Conservation (phyloP, 768 basidiomycete species). For the Trametes villosa region DNA sequence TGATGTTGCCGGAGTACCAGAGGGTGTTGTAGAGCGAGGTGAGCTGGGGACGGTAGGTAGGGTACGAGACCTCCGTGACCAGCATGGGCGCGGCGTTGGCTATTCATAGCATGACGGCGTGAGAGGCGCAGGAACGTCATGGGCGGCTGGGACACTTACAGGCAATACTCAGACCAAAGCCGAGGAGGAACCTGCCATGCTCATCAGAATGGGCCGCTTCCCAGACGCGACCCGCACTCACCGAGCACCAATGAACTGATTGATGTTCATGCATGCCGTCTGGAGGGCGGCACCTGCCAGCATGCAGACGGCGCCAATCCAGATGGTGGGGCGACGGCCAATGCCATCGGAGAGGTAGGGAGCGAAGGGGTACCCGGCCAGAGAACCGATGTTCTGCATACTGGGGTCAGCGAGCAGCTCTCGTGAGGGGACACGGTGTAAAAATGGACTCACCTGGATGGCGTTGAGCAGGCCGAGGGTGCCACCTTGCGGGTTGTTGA, state of each 20-base stretch:
- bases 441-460: conserved; percentile 58
- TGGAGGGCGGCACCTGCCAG: conserved; percentile 68
- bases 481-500: conserved; percentile 56
- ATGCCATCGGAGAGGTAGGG: conserved; percentile 75
- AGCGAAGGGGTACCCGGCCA: conserved; percentile 71
- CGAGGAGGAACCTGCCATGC: conserved; percentile 60
- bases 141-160: conserved; percentile 37
- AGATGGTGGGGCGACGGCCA: conserved; percentile 68
- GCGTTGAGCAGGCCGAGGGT: conserved; percentile 73
- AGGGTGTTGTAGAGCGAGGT: conserved; percentile 83
- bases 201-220: background rate
- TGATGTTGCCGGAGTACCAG: conserved; percentile 84
- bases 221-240: conserved; percentile 32
- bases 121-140: conserved; percentile 23
- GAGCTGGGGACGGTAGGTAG: conserved; percentile 76
- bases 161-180: conserved; percentile 77
- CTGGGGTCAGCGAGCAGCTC: background rate
- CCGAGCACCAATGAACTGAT: conserved; percentile 84
- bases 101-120: conserved; percentile 32
- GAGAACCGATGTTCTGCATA: conserved; percentile 68
- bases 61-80: conserved; percentile 87
- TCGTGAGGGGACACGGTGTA: background rate
- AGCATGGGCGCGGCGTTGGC: conserved; percentile 81
- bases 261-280: conserved; percentile 69
- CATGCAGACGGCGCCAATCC: conserved; percentile 75